These are phyloP conservation scores for Drechmeria coniospora DNA, from an alignment of 2,329 filamentous ascomycete species.

Conservation along the genomic window DNA sequence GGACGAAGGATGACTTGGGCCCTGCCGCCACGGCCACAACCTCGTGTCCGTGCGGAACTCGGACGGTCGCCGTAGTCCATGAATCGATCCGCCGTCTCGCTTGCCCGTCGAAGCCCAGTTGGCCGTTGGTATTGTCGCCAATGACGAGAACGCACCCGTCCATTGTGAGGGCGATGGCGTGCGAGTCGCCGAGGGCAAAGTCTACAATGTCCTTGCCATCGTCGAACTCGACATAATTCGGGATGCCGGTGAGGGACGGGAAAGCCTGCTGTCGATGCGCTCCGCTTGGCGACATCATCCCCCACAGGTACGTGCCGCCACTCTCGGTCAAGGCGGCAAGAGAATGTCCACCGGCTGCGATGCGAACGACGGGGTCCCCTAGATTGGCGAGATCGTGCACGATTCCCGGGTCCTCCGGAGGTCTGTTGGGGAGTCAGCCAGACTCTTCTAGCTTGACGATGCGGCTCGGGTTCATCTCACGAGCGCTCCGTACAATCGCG, in stretches of 20 bases:
- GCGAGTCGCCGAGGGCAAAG: slow-evolving; percentile 40
- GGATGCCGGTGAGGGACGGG: slow-evolving; percentile 14
- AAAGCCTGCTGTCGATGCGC: slow-evolving; percentile 15
- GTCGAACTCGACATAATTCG: slow-evolving; percentile 30
- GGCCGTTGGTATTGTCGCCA: slow-evolving; percentile 42
- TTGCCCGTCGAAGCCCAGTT: slow-evolving; percentile 32
- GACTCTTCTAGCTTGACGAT: neutral
- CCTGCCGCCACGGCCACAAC: slow-evolving; percentile 32
- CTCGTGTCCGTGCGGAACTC: slow-evolving; percentile 9
- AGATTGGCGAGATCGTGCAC: slow-evolving; percentile 36
- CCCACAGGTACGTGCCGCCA: slow-evolving; percentile 48
- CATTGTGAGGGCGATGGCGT: slow-evolving; percentile 39
- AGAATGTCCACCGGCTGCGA: slow-evolving; percentile 41
- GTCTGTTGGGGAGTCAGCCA: slow-evolving; percentile 14
- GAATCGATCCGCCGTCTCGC: slow-evolving; percentile 6
- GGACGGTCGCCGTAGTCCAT: slow-evolving; percentile 23
- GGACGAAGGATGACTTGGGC: slow-evolving; percentile 31
- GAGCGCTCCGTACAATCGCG: slow-evolving; percentile 24
- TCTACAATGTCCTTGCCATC: slow-evolving; percentile 37
- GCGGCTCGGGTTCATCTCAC: slow-evolving; percentile 11
- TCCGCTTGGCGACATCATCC: slow-evolving; percentile 16
- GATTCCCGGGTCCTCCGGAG: slow-evolving; percentile 27
- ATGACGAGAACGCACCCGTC: slow-evolving; percentile 35
- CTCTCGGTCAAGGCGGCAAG: slow-evolving; percentile 42
- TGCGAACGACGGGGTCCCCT: slow-evolving; percentile 33